Evolutionary conservation across 345 rosid genomes (phyloP), one percentile per base, ranked within the genome.

Genomic region (Turritis glabra): DNA sequence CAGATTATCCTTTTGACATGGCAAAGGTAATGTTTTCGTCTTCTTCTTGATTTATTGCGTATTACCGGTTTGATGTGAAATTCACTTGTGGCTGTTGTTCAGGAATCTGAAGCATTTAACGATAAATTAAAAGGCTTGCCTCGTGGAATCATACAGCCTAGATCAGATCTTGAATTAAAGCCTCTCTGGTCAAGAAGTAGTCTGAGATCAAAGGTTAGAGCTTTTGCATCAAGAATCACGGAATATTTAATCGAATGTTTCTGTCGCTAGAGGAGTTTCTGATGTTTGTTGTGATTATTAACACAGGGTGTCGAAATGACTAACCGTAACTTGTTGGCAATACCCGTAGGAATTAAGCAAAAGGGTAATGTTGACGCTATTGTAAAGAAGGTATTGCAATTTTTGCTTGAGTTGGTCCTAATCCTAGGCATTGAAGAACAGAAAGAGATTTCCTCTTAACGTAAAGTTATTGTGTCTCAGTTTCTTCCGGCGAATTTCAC

Each of bases 401-500:
- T 27, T 63, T 67, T 58, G 7, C 53, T 46, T 55, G 66, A 25
- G 77, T 56, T 44, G 19, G 47, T 67, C 43, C 14, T 47, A 27
- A 27, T 76, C 52, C 41, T 37, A 47, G 3, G 79, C 54, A 67
- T 27, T 35, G 23, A 58, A 67, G 30, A 25, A 37, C 22, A 46
- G 1, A 55, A 5, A 44, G 5, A 56, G 33, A 12, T 29, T 37
- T 64, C 26, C 1, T 56, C 14, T 55, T 76, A 66, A 54, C 69
- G 79, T 85, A 80, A 87, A 75, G 54, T 77, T 84, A 74, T 44
- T 77, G 78, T 77, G 77, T 74, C 84, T 90, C 96, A 96, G 99
- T 96, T 96, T 88, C 90, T 89, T 83, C 86, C 91, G 63, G 90
- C 79, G 56, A 92, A 96, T 80, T 92, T 96, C 76, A 86, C 97